Conservation (phyloP, 139 green algal species). For the Closterium sp. region DNA sequence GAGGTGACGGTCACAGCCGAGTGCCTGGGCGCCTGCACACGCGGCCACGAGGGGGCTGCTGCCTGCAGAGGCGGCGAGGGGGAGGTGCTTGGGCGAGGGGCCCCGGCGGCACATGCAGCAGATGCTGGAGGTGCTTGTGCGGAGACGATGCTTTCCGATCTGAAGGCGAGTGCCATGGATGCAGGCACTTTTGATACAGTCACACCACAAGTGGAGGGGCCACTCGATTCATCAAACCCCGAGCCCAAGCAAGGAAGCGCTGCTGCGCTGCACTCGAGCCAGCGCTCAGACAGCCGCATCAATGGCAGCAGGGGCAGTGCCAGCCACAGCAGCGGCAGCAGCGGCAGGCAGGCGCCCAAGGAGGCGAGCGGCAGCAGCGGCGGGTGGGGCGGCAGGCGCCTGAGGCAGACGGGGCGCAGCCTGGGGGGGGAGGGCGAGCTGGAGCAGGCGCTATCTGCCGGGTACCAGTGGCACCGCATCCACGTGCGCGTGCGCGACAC, state of each 20-base stretch:
- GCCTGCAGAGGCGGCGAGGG: not conserved
- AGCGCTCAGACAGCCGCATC: not conserved
- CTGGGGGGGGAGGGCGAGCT: not conserved
- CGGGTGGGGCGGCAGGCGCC: not conserved
- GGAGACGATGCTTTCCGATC: too few species aligned
- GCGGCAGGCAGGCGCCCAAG: too few species aligned
- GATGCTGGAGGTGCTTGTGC: too few species aligned
- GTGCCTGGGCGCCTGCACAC: not conserved
- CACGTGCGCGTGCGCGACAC: conserved; percentile 25
- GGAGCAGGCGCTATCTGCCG: not conserved
- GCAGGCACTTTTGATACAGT: too few species aligned
- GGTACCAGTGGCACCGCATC: conserved; percentile 8
- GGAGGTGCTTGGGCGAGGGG: not conserved
- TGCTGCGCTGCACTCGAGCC: too few species aligned
- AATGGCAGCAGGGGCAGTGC: too few species aligned
- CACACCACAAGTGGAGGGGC: too few species aligned
- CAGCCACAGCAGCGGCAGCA: too few species aligned
- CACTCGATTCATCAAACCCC: too few species aligned
- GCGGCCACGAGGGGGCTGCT: not conserved
- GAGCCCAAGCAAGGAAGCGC: too few species aligned
- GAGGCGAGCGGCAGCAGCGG: too few species aligned
- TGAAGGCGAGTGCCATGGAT: too few species aligned
- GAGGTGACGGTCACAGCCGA: not conserved
- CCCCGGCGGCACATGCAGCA: not conserved
- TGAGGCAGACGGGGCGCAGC: not conserved